Percentiles rank a stretch among this genome's conserved stretches.
Evolutionary conservation across 2,329 filamentous ascomycete genomes (phyloP).

Genomic region (Dendryphion nanum): DNA sequence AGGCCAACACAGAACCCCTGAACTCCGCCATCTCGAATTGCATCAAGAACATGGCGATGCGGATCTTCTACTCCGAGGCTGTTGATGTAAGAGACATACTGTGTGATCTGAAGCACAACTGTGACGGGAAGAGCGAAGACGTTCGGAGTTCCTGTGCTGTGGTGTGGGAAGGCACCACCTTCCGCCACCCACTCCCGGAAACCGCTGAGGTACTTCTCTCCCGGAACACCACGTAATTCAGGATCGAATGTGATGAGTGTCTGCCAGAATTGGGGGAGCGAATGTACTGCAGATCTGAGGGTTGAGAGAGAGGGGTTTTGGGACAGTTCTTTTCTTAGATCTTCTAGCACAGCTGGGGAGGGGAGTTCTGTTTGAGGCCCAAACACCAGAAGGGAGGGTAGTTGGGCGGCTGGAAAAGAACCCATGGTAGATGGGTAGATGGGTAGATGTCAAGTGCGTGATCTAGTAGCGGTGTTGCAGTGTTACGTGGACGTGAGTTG

Average conservation of each 20-base stretch:
- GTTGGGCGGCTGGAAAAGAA: too few relatives aligned
- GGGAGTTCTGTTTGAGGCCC: conserved; percentile 2
- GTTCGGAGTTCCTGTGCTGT: not conserved
- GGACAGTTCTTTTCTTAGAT: not conserved
- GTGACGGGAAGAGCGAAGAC: not conserved
- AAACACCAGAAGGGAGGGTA: conserved; percentile 1
- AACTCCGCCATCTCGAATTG: not conserved
- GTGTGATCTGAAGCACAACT: not conserved
- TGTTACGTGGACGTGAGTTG: too few relatives aligned
- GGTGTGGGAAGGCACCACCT: not conserved
- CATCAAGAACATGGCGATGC: not conserved
- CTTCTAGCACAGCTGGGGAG: not conserved
- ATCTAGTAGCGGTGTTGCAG: too few relatives aligned
- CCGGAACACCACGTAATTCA: not conserved
- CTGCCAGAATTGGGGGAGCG: not conserved
- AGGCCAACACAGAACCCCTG: conserved; percentile 10
- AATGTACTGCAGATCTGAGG: not conserved
- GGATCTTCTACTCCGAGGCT: conserved; percentile 1
- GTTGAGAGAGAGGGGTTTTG: not conserved
- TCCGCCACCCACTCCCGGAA: not conserved
- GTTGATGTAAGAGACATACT: not conserved
- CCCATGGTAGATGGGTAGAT: too few relatives aligned
- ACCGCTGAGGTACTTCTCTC: not conserved
- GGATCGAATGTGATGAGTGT: not conserved
- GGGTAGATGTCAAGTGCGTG: too few relatives aligned